These are phyloP conservation scores for Vaucheria bursata DNA, from an alignment of 352 stramenopile genomes.

Conservation along the genomic window DNA sequence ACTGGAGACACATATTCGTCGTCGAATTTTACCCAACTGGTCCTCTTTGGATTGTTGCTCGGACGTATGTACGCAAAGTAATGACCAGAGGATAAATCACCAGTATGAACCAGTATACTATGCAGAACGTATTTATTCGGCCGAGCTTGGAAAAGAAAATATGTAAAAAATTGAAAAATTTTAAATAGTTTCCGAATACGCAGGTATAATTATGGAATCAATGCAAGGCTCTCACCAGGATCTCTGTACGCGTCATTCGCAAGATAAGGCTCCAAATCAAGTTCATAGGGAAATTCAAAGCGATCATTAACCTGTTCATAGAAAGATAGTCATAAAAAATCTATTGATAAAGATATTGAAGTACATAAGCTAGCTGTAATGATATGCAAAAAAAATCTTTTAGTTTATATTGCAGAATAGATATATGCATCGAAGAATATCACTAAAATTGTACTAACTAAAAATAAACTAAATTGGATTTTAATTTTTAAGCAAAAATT, in stretches of 20 bases:
- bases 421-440: neutral
- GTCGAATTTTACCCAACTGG: conserved; percentile 35
- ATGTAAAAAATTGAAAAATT: no score
- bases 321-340: neutral
- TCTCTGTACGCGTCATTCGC: conserved; percentile 33
- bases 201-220: neutral
- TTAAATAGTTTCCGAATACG: no score
- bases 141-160: neutral
- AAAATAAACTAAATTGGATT: neutral
- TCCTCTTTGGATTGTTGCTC: neutral
- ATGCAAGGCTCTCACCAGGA: conserved; percentile 6
- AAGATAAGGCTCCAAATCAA: conserved; percentile 27
- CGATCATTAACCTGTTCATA: conserved; percentile 31
- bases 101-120: conserved; percentile 79
- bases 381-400: neutral
- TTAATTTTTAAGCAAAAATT: no score
- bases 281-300: conserved; percentile 28
- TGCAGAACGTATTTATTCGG: conserved; percentile 55
- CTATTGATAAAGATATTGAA: neutral
- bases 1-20: conserved; percentile 27
- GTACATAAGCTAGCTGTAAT: neutral
- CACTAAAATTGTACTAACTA: neutral
- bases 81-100: conserved; percentile 76
- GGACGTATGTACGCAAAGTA: conserved; percentile 83
- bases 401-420: neutral